These are phyloP conservation scores for Hericium alpestre DNA, from an alignment of 768 basidiomycete genomes.

Conservation along the genomic window DNA sequence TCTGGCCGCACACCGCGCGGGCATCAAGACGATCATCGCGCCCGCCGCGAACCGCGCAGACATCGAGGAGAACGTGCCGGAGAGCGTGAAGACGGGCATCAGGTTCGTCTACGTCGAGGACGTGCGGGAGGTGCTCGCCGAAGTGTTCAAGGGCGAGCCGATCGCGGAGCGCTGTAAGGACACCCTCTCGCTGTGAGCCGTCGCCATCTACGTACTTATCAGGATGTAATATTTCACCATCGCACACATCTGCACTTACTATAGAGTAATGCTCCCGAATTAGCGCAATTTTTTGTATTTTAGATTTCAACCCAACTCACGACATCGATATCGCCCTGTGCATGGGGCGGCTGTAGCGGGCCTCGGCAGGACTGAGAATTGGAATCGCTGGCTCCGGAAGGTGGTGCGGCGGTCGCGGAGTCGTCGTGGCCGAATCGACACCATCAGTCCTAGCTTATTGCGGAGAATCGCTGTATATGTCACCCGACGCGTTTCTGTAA, in stretches of 20 bases:
- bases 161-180: constrained; percentile 60
- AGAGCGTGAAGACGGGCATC: constrained; percentile 91
- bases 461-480: too few relatives aligned
- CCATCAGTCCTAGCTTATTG: too few relatives aligned
- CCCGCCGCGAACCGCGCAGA: constrained; percentile 86
- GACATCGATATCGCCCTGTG: neutral
- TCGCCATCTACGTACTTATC: neutral
- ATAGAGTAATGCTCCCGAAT: neutral
- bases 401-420: too few relatives aligned
- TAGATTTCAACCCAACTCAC: neutral
- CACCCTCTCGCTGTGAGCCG: constrained; percentile 25
- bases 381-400: too few relatives aligned
- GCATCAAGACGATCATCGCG: constrained; percentile 84
- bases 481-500: too few relatives aligned
- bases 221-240: neutral
- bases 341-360: too few relatives aligned
- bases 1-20: constrained; percentile 91
- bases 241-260: neutral
- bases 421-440: too few relatives aligned
- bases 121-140: constrained; percentile 78
- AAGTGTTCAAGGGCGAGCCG: constrained; percentile 65
- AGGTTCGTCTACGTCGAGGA: constrained; percentile 93
- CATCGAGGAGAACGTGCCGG: constrained; percentile 95
- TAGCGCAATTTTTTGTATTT: constrained; percentile 1
- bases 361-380: too few relatives aligned